phyloP scores from a whole-genome alignment of 805 yeast genomes.

The Pichia nakasei region DNA sequence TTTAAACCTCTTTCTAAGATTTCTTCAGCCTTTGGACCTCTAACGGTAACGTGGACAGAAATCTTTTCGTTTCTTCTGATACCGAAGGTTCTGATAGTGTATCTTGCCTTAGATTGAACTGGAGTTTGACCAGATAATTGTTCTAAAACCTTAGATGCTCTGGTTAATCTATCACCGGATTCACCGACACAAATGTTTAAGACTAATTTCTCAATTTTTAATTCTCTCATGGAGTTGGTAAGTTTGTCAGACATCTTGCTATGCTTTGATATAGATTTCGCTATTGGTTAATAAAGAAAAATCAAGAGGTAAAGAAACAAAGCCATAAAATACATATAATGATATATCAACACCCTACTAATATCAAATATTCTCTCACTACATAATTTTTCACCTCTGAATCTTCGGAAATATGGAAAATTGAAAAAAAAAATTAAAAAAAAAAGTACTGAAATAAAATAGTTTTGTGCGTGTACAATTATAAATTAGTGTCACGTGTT shows the following conservation, averaged over 20 bases:
- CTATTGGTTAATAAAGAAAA: neutral
- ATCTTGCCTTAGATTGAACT: conserved; percentile 99
- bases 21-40: conserved; percentile 99
- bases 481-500: too few species aligned
- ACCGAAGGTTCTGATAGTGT: conserved; percentile 99
- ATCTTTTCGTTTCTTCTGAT: conserved; percentile 99
- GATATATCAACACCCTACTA: neutral
- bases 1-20: conserved; percentile 99
- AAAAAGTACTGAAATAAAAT: too few species aligned
- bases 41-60: conserved; percentile 97
- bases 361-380: too few species aligned
- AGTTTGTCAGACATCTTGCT: conserved; percentile 40
- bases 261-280: neutral
- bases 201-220: conserved; percentile 98
- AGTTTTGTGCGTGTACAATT: too few species aligned
- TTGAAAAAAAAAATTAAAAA: too few species aligned
- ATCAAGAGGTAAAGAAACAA: neutral
- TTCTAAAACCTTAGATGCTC: conserved; percentile 99
- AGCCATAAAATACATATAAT: neutral
- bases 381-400: too few species aligned
- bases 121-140: conserved; percentile 99
- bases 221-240: conserved; percentile 96
- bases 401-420: too few species aligned
- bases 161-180: conserved; percentile 99
- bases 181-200: conserved; percentile 99